Base-by-base conservation (phyloP, 1,284 basidiomycete species). In the Cutaneotrichosporon spelunceum region DNA sequence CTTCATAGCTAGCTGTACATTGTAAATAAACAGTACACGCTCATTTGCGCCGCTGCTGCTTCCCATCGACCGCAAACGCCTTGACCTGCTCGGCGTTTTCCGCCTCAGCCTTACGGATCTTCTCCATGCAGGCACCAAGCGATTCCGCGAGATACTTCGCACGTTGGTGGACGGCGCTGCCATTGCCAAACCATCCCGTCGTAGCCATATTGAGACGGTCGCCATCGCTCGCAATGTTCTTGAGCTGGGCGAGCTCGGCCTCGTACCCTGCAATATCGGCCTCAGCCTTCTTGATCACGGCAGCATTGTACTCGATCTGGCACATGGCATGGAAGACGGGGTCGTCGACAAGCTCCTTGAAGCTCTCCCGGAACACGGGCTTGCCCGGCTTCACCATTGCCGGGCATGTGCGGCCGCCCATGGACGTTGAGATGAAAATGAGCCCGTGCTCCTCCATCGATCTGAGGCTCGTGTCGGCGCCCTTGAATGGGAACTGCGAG, bases 371-470 rank as follows among this genome's bases (percentile, higher is more conserved):
- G 75, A 91, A 90, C 1, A 97, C 87, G 0, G 95, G 95, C 75
- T 90, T 92, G 36, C 95, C 95, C 0, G 95, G 91, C 48, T 85
- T 84, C 64, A 99, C 90, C 3, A 82, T 83, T 10, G 48, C 13
- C 0, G 48, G 48, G 26, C 39, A 42, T 1, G 89, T 87, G 1
- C 93, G 89, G n/a, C 92, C 87, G 27, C 90, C 91, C 63, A 93
- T 86, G 9, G 44, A 83, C 75, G 16, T 89, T 90, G 9, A 82
- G 83, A 99, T 88, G 1, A 86, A 82, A 65, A 98, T 91, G 56
- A 98, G 78, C 68, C 97, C 94, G 6, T 89, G 88, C 68, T 91
- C 88, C 73, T 97, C 95, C 85, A 99, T 87, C 27, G 84, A 85
- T 66, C 91, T 85, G 64, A 99, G 75, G 5, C 90, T 83, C 14